A percentile compares a stretch with the other conserved stretches of the same genome.
These are phyloP conservation scores for Linnemannia zychae DNA, from an alignment of 192 early-diverging fungal genomes.

Conservation along the genomic window DNA sequence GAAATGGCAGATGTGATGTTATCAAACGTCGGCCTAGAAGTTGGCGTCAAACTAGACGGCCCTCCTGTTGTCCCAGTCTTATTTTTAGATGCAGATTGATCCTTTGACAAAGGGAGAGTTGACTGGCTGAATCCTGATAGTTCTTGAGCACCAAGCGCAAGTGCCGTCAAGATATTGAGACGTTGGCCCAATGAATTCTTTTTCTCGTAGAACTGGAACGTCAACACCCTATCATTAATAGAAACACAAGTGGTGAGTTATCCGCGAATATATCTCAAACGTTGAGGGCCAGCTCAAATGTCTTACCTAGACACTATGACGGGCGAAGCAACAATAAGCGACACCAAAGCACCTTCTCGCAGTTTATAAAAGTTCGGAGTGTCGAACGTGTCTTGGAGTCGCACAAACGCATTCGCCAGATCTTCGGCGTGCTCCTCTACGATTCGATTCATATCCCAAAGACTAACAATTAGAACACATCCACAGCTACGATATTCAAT, in stretches of 20 bases:
- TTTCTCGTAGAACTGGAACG: slow-evolving; percentile 39
- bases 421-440: slow-evolving; percentile 38
- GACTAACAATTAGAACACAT: background rate
- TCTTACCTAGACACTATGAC: slow-evolving; percentile 25
- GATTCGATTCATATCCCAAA: background rate
- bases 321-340: slow-evolving; percentile 34
- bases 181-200: slow-evolving; percentile 39
- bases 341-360: slow-evolving; percentile 29
- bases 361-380: slow-evolving; percentile 20
- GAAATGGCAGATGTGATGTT: slow-evolving; percentile 28
- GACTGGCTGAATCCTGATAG: slow-evolving; percentile 26
- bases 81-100: background rate
- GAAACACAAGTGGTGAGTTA: too few species aligned
- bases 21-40: slow-evolving; percentile 21
- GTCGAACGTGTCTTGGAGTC: slow-evolving; percentile 35
- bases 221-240: slow-evolving; percentile 26
- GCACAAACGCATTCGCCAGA: slow-evolving; percentile 14
- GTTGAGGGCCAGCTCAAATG: background rate
- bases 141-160: slow-evolving; percentile 34
- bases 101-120: background rate
- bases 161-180: slow-evolving; percentile 40
- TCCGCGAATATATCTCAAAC: too few species aligned
- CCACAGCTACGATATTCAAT: background rate
- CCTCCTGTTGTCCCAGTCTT: background rate
- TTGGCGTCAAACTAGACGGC: background rate